Evolutionary conservation across 805 yeast genomes (phyloP).

Genomic region (Metschnikowia reukaufii): DNA sequence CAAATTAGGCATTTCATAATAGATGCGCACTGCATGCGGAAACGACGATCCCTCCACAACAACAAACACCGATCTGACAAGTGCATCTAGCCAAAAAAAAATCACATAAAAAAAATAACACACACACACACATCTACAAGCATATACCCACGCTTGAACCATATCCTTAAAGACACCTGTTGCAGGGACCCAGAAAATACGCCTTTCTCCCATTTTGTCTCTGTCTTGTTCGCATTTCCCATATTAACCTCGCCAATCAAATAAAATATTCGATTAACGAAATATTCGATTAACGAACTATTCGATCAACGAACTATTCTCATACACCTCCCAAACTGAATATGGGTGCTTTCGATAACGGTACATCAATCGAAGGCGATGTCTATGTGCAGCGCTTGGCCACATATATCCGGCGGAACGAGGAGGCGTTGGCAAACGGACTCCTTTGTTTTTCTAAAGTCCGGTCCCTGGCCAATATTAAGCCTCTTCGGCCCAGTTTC

Average conservation of each 20-base stretch:
- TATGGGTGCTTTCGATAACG: slow-evolving; percentile 27
- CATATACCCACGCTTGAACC: too few relatives aligned
- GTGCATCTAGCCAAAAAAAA: neutral
- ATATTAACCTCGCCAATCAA: too few relatives aligned
- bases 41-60: slow-evolving; percentile 3
- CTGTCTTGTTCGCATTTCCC: too few relatives aligned
- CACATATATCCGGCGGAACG: slow-evolving; percentile 54
- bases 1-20: slow-evolving; percentile 11
- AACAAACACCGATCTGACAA: slow-evolving; percentile 11
- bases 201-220: too few relatives aligned
- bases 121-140: neutral
- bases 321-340: too few relatives aligned
- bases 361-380: slow-evolving; percentile 52
- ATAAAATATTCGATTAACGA: too few relatives aligned
- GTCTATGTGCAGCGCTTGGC: slow-evolving; percentile 55
- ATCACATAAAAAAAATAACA: neutral
- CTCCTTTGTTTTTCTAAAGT: slow-evolving; percentile 51
- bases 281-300: too few relatives aligned
- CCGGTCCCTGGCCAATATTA: slow-evolving; percentile 28
- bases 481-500: slow-evolving; percentile 56
- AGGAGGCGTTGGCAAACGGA: slow-evolving; percentile 59
- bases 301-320: too few relatives aligned
- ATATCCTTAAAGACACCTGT: too few relatives aligned
- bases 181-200: too few relatives aligned
- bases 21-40: slow-evolving; percentile 12